Percentiles rank a stretch among this genome's conserved stretches.
Conservation (phyloP, 371 early-diverging fungal genomes). For the Batkoa obscura region DNA sequence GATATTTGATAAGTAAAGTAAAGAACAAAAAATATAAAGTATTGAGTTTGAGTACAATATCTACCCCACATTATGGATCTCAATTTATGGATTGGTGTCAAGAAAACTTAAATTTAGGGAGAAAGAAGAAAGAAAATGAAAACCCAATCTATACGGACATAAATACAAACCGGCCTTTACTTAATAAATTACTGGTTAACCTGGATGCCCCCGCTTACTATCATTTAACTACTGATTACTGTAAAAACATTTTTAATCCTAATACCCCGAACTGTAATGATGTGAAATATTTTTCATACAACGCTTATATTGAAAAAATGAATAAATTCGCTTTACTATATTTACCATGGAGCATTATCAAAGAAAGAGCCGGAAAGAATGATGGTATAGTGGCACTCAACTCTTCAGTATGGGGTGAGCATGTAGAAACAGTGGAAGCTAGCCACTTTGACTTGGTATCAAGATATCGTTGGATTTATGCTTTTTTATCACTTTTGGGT, state of each 20-base stretch:
- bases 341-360: conserved; percentile 30
- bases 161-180: too few species aligned
- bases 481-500: neutral
- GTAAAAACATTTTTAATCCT: conserved; percentile 61
- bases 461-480: conserved; percentile 17
- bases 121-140: conserved; percentile 13
- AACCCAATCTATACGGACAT: conserved; percentile 7
- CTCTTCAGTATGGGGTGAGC: conserved; percentile 72
- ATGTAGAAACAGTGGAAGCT: conserved; percentile 53
- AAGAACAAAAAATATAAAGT: conserved; percentile 32
- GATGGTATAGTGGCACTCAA: conserved; percentile 71
- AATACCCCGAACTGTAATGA: conserved; percentile 55
- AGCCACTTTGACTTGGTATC: conserved; percentile 73
- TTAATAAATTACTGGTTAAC: conserved; percentile 5
- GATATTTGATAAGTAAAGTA: conserved; percentile 51
- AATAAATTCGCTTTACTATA: conserved; percentile 8
- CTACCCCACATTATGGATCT: conserved; percentile 81
- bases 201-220: conserved; percentile 78
- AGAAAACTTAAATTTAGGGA: conserved; percentile 38
- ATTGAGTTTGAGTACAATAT: conserved; percentile 63
- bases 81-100: conserved; percentile 84
- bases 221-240: conserved; percentile 72
- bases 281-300: conserved; percentile 66
- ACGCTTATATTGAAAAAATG: conserved; percentile 33
- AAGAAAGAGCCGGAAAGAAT: conserved; percentile 60